Conservation (phyloP, 2,329 filamentous ascomycete genomes). For the Chaetomiaceae sp. region DNA sequence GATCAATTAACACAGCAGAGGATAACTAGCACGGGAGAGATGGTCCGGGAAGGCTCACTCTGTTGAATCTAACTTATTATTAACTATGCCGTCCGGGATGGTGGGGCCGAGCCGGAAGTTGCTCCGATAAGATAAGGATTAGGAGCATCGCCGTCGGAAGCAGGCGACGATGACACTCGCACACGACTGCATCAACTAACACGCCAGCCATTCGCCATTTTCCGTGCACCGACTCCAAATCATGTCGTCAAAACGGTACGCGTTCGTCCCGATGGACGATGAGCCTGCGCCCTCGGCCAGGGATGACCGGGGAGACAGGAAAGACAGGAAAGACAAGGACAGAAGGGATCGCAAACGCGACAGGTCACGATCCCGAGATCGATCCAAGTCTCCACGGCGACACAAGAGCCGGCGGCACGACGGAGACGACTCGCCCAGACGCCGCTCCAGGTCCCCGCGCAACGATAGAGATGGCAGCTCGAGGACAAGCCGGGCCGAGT, state of each 20-base stretch:
- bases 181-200: too few species aligned
- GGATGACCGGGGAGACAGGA: constrained; percentile 41
- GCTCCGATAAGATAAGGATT: constrained; percentile 23
- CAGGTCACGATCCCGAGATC: constrained; percentile 27
- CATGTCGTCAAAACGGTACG: constrained; percentile 55
- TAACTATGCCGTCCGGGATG: too few species aligned
- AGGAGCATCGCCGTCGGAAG: not conserved
- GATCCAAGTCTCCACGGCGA: constrained; percentile 24
- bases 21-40: too few species aligned
- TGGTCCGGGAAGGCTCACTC: too few species aligned
- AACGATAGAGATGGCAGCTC: constrained; percentile 50
- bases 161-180: too few species aligned
- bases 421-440: constrained; percentile 30
- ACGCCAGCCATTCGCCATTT: too few species aligned
- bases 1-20: too few species aligned
- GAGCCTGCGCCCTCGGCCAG: constrained; percentile 47
- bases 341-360: constrained; percentile 40
- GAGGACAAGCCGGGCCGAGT: constrained; percentile 51
- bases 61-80: too few species aligned
- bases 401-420: constrained; percentile 35
- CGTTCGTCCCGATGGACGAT: constrained; percentile 63
- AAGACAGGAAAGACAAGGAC: constrained; percentile 43
- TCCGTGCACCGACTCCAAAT: not conserved
- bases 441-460: constrained; percentile 30
- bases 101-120: too few species aligned